Conservation (phyloP, 495 filamentous ascomycete genomes). For the Viridothelium virens region DNA sequence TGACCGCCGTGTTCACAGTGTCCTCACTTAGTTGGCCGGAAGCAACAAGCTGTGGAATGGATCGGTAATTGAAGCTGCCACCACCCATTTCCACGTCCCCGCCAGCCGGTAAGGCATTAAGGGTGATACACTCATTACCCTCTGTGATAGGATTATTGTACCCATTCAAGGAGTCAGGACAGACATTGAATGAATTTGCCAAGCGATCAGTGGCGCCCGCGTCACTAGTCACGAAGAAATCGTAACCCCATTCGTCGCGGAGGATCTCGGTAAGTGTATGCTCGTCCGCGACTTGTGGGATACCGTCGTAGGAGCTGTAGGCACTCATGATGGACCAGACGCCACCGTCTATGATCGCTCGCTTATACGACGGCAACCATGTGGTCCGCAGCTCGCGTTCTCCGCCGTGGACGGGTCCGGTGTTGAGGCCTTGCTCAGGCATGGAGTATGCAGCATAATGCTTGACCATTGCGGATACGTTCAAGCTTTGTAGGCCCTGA, state of each 20-base stretch:
- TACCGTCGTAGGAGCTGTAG: conserved; percentile 62
- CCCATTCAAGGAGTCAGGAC: conserved; percentile 31
- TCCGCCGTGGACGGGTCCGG: conserved; percentile 60
- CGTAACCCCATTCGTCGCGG: conserved; percentile 60
- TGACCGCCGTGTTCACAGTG: conserved; percentile 56
- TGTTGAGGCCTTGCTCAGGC: conserved; percentile 64
- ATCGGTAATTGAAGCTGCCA: conserved; percentile 59
- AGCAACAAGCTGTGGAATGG: conserved; percentile 54
- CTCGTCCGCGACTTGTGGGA: conserved; percentile 54
- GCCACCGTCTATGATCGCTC: conserved; percentile 59
- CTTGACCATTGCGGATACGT: conserved; percentile 61
- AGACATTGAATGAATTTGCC: conserved; percentile 56
- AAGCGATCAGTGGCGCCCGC: conserved; percentile 61
- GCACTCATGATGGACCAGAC: conserved; percentile 61
- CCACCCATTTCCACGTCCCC: conserved; percentile 61
- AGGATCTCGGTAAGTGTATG: conserved; percentile 59
- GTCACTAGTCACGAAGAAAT: conserved; percentile 50
- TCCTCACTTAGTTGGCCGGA: conserved; percentile 48
- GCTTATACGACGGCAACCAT: conserved; percentile 58
- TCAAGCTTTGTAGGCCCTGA: conserved; percentile 53
- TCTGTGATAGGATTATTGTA: conserved; percentile 39
- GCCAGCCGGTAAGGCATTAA: conserved; percentile 56
- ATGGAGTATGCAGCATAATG: conserved; percentile 57
- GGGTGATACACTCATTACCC: conserved; percentile 51
- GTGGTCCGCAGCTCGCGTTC: conserved; percentile 60